Evolutionary conservation across 2,329 filamentous ascomycete species (phyloP).

Genomic region (Dactylellina haptotyla): DNA sequence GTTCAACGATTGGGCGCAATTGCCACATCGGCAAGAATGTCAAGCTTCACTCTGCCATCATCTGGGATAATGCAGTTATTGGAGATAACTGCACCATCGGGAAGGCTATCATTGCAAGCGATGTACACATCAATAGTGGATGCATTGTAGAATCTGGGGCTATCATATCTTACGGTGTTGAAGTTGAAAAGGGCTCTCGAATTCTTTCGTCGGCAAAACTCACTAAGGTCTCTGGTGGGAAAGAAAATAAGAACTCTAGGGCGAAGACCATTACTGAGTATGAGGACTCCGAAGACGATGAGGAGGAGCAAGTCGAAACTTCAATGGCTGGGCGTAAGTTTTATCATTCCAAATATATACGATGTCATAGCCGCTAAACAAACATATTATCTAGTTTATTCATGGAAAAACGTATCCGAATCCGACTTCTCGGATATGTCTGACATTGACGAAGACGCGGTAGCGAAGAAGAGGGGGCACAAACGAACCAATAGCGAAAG

Average conservation of each 20-base stretch:
- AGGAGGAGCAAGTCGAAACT: conserved; percentile 56
- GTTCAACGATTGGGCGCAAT: conserved; percentile 82
- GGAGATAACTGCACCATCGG: conserved; percentile 77
- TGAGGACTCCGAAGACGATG: conserved; percentile 70
- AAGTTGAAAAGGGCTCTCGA: conserved; percentile 71
- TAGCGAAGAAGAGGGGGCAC: conserved; percentile 15
- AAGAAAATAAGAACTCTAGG: conserved; percentile 59
- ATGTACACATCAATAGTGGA: conserved; percentile 75
- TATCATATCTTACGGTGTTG: conserved; percentile 81
- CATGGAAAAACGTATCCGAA: not conserved
- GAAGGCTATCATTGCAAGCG: conserved; percentile 79
- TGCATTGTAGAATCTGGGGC: conserved; percentile 77
- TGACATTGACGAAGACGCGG: conserved; percentile 14
- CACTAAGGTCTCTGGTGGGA: conserved; percentile 59
- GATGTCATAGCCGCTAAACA: not conserved
- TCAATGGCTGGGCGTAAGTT: conserved; percentile 28
- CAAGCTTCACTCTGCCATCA: conserved; percentile 78
- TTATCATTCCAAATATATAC: not conserved
- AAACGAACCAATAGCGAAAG: conserved; percentile 19
- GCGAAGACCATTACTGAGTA: conserved; percentile 62
- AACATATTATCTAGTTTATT: conserved; percentile 20
- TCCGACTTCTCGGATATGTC: conserved; percentile 32
- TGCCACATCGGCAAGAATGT: conserved; percentile 90
- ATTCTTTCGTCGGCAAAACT: conserved; percentile 62
- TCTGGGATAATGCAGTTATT: conserved; percentile 86